Base-by-base conservation (phyloP, 495 filamentous ascomycete species). In the Penicillium atrosanguineum region DNA sequence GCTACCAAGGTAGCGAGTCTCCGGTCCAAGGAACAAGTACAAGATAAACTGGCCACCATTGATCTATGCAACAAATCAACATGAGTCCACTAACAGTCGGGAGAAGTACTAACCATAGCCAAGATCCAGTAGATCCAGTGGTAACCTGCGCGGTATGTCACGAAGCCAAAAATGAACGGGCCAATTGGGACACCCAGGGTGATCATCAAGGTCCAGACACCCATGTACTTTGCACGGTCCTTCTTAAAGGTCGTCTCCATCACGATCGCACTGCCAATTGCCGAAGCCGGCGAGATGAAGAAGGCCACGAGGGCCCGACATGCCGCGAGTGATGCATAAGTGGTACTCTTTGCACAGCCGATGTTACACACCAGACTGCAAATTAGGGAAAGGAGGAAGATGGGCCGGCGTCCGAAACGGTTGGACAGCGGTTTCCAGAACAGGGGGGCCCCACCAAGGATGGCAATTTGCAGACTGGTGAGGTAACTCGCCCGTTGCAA, bases 381-480 rank as follows among this genome's bases (percentile, higher is more conserved):
- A 9, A 79, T 48, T 1, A 75, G 61, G 6, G 79, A 81, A 6
- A 81, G 34, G 7, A 84, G 64, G 29, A 81, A 75, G 29, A 81
- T 69, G 6, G 76, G 78, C 3, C 81, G 75, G n/a, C 79, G 72
- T 4, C 82, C 81, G 49, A 68, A 84, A 9, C 79, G 68, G 48
- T 81, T 80, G 6, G 81, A 78, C n/a, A 84, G 46, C 0, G 82
- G 82, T n/a, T 77, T 75, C 75, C 79, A 81, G 49, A 82, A 69
- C 1, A 82, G 53, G 0, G 80, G 79, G 0, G 76, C 72, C 31
- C 66, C 69, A 25, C 79, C 77, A 7, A 79, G 53, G 40, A 80
- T 69, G 34, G 72, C 67, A 48, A 82, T 83, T 44, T 78, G 76
- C 7, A 81, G 56, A 12, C 72, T 75, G 4, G 73, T 79, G 45